Evolutionary conservation across 2,329 filamentous ascomycete genomes (phyloP).

Genomic region (Graphium sp.): DNA sequence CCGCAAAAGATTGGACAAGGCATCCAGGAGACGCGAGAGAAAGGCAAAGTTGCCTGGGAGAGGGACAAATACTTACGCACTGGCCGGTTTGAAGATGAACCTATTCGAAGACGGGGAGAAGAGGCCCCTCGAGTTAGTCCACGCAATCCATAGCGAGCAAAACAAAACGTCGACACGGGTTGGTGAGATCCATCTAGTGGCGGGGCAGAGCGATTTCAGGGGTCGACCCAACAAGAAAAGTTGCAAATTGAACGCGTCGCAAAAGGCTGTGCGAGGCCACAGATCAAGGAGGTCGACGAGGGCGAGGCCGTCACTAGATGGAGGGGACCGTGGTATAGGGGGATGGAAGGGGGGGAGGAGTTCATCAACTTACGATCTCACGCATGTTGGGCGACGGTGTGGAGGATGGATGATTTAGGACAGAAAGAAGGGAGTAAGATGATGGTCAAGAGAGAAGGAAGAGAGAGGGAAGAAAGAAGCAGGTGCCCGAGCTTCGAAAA

Average conservation of each 20-base stretch:
- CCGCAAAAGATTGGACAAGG: slow-evolving; percentile 7
- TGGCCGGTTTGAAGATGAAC: slow-evolving; percentile 99
- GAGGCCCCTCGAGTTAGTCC: no score
- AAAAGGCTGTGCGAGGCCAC: slow-evolving; percentile 5
- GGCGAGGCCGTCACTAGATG: slow-evolving; percentile 8
- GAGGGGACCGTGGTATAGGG: slow-evolving; percentile 3
- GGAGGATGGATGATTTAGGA: slow-evolving; percentile 10
- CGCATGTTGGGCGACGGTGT: slow-evolving; percentile 33
- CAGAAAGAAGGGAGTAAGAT: slow-evolving; percentile 4
- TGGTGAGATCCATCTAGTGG: no score
- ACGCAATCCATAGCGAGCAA: no score
- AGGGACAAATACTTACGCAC: slow-evolving; percentile 50
- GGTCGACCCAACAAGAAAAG: no score
- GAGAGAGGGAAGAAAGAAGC: slow-evolving; percentile 4
- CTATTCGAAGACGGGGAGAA: no score
- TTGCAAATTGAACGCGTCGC: slow-evolving; percentile 21
- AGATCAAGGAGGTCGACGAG: slow-evolving; percentile 6
- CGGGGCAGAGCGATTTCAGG: no score
- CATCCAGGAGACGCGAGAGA: slow-evolving; percentile 1
- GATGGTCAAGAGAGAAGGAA: slow-evolving; percentile 1
- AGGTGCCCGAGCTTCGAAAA: no score
- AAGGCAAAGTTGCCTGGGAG: background rate
- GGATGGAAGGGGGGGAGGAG: slow-evolving; percentile 4
- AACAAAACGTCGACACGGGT: no score
- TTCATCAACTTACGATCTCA: slow-evolving; percentile 43